Evolutionary conservation across 2,329 filamentous ascomycete genomes (phyloP).

Genomic region (Epichloe aotearoae): DNA sequence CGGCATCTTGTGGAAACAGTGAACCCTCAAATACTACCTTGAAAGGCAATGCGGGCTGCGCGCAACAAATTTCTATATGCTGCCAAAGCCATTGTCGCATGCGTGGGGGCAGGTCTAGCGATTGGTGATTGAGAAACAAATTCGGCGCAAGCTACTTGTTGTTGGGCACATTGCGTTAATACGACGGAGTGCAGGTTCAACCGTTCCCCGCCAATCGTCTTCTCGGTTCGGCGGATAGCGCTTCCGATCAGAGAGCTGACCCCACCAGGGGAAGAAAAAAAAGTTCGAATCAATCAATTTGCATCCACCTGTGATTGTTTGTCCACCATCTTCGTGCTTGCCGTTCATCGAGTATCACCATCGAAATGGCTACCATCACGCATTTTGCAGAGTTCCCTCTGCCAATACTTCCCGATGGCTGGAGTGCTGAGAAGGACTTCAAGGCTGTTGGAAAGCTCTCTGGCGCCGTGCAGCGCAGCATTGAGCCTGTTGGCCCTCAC

Average conservation of each 20-base stretch:
- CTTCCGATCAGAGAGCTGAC: neutral
- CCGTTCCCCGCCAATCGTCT: slow-evolving; percentile 5
- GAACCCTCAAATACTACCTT: slow-evolving; percentile 49
- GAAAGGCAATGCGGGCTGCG: slow-evolving; percentile 69
- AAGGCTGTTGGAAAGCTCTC: slow-evolving; percentile 69
- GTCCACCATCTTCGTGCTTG: slow-evolving; percentile 9
- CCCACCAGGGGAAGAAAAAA: slow-evolving; percentile 2
- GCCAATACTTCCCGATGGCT: slow-evolving; percentile 64
- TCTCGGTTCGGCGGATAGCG: neutral
- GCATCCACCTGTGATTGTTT: neutral
- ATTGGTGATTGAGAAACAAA: neutral
- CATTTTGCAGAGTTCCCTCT: slow-evolving; percentile 49
- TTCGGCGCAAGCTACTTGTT: neutral
- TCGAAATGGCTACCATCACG: slow-evolving; percentile 49
- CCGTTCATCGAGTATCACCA: slow-evolving; percentile 5
- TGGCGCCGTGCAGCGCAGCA: slow-evolving; percentile 65
- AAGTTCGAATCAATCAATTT: neutral
- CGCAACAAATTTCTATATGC: slow-evolving; percentile 76
- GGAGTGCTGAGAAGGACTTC: slow-evolving; percentile 85
- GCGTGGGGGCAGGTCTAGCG: neutral
- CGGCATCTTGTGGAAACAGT: neutral
- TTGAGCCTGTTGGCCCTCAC: slow-evolving; percentile 93
- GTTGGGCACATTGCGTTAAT: neutral
- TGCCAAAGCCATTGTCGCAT: slow-evolving; percentile 45
- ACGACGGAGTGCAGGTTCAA: slow-evolving; percentile 12